Percentiles rank a stretch among this genome's conserved stretches.
phyloP scores from a whole-genome alignment of 306 rosid species.

The Rubus idaeus region DNA sequence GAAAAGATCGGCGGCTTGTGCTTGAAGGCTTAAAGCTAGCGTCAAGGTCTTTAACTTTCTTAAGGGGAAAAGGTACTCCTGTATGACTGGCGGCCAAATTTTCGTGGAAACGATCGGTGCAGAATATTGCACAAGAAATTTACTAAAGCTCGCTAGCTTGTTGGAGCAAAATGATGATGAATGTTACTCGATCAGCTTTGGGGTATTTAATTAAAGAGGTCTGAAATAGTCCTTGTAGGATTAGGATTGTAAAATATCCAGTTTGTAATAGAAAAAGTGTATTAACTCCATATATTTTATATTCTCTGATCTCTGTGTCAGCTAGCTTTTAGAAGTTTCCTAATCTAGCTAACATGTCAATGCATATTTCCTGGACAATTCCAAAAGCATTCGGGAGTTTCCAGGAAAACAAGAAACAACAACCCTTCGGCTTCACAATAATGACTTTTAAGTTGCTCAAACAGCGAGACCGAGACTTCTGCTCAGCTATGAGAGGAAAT shows the following conservation, averaged over 20 bases:
- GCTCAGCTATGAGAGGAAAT: too few relatives aligned
- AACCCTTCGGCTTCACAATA: too few relatives aligned
- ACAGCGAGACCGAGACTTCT: too few relatives aligned
- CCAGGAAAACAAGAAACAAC: neutral
- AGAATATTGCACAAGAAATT: neutral
- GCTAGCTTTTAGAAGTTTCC: neutral
- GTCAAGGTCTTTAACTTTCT: conserved; percentile 8
- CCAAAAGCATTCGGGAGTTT: neutral
- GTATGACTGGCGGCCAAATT: too few relatives aligned
- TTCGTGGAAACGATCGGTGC: too few relatives aligned
- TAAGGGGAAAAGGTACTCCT: neutral
- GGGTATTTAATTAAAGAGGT: neutral
- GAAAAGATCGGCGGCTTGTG: neutral
- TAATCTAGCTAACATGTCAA: neutral
- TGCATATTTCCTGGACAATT: neutral
- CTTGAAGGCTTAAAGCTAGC: neutral
- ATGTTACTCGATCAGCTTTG: neutral
- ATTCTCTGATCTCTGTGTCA: neutral
- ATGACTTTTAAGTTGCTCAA: too few relatives aligned
- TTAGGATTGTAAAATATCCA: neutral
- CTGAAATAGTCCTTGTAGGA: neutral
- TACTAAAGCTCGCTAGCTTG: neutral
- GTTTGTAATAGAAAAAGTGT: too few relatives aligned
- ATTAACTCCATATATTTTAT: neutral
- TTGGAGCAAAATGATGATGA: neutral